These are phyloP conservation scores for Sechiopsis laciniata DNA, from an alignment of 306 rosid genomes.

Conservation along the genomic window DNA sequence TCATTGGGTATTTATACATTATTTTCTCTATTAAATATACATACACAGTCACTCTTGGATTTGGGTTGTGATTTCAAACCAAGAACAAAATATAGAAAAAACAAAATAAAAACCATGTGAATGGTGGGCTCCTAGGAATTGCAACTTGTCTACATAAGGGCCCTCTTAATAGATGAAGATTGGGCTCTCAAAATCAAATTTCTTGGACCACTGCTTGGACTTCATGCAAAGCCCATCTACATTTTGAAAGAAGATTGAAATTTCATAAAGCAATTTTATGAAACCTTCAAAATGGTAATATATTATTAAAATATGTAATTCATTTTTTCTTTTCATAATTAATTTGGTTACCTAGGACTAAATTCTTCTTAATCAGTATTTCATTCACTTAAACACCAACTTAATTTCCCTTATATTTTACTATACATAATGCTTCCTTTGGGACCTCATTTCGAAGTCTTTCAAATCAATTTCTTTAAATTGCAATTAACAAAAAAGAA, in stretches of 20 bases:
- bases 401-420: too few relatives aligned
- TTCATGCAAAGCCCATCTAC: slow-evolving; percentile 3
- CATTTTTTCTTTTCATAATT: too few relatives aligned
- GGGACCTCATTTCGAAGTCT: too few relatives aligned
- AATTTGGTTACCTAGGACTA: too few relatives aligned
- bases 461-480: too few relatives aligned
- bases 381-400: too few relatives aligned
- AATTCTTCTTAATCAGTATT: too few relatives aligned
- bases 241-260: background rate
- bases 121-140: slow-evolving; percentile 17
- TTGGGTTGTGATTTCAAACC: background rate
- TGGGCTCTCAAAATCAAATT: slow-evolving; percentile 5
- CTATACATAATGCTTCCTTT: too few relatives aligned
- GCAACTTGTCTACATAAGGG: background rate
- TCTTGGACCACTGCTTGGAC: background rate
- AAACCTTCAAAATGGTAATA: background rate
- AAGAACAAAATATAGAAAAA: background rate
- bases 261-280: background rate
- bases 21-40: background rate
- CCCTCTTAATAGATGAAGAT: background rate
- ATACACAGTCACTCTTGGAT: background rate
- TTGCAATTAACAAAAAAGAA: too few relatives aligned
- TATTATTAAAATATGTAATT: too few relatives aligned
- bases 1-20: background rate
- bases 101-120: background rate